A percentile compares a stretch with the other conserved stretches of the same genome.
phyloP scores from a whole-genome alignment of 2,329 filamentous ascomycete genomes.

The Venturia oleaginea region DNA sequence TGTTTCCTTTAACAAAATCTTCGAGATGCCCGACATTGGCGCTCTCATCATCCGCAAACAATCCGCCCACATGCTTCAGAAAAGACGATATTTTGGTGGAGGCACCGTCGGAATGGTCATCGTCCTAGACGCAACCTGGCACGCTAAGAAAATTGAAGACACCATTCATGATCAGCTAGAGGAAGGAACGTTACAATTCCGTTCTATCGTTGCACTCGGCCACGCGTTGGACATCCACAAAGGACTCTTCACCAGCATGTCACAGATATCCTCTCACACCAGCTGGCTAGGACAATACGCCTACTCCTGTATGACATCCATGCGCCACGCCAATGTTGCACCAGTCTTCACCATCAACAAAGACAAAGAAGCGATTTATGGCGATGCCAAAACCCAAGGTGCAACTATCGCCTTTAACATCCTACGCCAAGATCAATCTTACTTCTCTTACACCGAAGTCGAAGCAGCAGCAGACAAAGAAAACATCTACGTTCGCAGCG shows the following conservation, averaged over 20 bases:
- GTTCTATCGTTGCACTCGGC: slow-evolving; percentile 53
- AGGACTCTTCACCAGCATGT: slow-evolving; percentile 49
- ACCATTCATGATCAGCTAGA: slow-evolving; percentile 51
- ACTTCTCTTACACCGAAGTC: slow-evolving; percentile 49
- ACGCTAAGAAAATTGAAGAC: slow-evolving; percentile 42
- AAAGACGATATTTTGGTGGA: slow-evolving; percentile 57
- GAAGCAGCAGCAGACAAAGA: slow-evolving; percentile 48
- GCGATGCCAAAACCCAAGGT: slow-evolving; percentile 46
- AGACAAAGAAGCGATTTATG: slow-evolving; percentile 40
- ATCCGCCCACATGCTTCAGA: slow-evolving; percentile 46
- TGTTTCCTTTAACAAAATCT: slow-evolving; percentile 58
- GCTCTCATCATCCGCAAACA: slow-evolving; percentile 48
- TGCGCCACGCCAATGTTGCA: slow-evolving; percentile 46
- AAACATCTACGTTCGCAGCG: slow-evolving; percentile 52
- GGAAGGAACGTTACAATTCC: slow-evolving; percentile 58
- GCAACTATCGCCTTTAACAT: slow-evolving; percentile 58
- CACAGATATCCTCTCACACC: slow-evolving; percentile 50
- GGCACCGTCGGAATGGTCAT: slow-evolving; percentile 56
- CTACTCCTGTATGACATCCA: slow-evolving; percentile 36
- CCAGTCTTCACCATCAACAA: slow-evolving; percentile 48
- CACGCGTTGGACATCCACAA: slow-evolving; percentile 50
- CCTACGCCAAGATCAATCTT: slow-evolving; percentile 40
- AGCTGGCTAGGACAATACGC: slow-evolving; percentile 43
- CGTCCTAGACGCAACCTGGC: slow-evolving; percentile 43
- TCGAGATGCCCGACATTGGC: slow-evolving; percentile 55